Percentiles rank a stretch among this genome's conserved stretches.
phyloP scores from a whole-genome alignment of 2,329 filamentous ascomycete genomes.

The Tricladium varicosporioides region DNA sequence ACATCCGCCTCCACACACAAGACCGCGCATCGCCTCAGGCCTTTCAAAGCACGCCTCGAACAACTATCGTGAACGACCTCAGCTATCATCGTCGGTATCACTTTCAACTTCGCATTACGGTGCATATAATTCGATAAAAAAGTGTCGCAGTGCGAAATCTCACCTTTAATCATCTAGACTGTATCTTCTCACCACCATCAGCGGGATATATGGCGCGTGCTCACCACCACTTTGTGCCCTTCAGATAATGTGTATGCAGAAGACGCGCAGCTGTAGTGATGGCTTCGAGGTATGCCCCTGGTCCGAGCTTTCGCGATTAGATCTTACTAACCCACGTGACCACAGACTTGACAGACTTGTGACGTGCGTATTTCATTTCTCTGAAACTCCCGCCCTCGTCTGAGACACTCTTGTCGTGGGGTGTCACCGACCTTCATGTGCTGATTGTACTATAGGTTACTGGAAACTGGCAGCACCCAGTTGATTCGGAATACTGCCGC shows the following conservation, averaged over 20 bases:
- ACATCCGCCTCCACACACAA: no score
- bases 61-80: no score
- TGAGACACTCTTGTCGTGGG: neutral
- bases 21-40: no score
- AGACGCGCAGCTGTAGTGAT: constrained; percentile 26
- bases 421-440: neutral
- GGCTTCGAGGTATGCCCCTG: constrained; percentile 35
- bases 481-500: constrained; percentile 96
- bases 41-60: no score
- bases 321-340: constrained; percentile 8
- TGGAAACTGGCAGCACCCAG: constrained; percentile 95
- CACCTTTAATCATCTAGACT: no score
- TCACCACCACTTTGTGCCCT: constrained; percentile 5
- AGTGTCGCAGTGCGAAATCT: no score
- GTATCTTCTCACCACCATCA: no score
- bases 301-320: neutral
- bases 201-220: constrained; percentile 16
- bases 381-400: neutral
- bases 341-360: constrained; percentile 78
- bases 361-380: constrained; percentile 61
- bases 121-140: no score
- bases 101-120: no score
- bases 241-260: constrained; percentile 25
- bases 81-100: no score
- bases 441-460: constrained; percentile 58